Conservation (phyloP, 78 protist species). For the Cavenderia fasciculata region DNA sequence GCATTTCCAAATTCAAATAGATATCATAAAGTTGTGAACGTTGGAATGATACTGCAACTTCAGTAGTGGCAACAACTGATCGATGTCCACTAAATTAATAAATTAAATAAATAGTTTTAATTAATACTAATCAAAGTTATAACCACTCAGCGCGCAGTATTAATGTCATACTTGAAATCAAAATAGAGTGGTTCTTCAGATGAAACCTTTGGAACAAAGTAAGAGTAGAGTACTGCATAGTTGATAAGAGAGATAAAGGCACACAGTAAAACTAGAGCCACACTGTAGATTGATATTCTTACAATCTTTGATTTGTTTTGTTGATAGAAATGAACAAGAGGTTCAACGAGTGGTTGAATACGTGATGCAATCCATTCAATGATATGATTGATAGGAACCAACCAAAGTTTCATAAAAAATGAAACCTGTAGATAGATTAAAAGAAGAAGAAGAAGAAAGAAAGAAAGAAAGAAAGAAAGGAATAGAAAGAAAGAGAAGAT, state of each 20-base stretch:
- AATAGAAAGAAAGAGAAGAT: background rate
- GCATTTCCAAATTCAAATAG: slow-evolving; percentile 50
- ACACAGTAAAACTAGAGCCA: background rate
- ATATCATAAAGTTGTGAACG: slow-evolving; percentile 31
- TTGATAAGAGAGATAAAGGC: background rate
- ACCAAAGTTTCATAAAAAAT: slow-evolving; percentile 48
- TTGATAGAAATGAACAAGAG: background rate
- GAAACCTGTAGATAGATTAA: slow-evolving; percentile 22
- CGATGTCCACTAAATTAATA: no score
- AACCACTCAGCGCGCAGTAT: no score
- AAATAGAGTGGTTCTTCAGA: slow-evolving; percentile 48
- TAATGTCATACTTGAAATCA: slow-evolving; percentile 61
- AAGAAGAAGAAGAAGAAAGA: background rate
- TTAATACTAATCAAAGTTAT: no score
- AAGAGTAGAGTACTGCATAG: slow-evolving; percentile 21
- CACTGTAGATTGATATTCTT: slow-evolving; percentile 20
- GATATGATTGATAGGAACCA: slow-evolving; percentile 39
- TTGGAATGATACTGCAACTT: slow-evolving; percentile 58
- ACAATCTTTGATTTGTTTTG: slow-evolving; percentile 33
- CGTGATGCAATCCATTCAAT: slow-evolving; percentile 26
- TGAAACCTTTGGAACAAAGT: slow-evolving; percentile 39
- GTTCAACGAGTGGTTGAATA: slow-evolving; percentile 37
- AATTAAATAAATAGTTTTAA: no score
- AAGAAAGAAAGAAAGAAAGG: background rate
- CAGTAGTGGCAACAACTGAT: slow-evolving; percentile 34